Base-by-base conservation (phyloP, 306 rosid genomes). In the Senna siamea region DNA sequence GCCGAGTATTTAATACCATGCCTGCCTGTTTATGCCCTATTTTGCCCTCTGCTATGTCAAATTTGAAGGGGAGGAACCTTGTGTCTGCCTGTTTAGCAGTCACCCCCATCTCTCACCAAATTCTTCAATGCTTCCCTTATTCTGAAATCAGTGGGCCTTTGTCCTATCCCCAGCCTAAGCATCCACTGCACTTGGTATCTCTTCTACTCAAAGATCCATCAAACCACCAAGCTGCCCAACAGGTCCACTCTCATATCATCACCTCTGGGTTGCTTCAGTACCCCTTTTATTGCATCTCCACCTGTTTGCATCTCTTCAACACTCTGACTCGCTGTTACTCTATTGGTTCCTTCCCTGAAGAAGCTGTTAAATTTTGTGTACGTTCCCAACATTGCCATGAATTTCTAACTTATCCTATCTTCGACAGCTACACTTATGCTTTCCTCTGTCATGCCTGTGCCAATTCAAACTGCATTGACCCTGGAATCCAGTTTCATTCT, bases 391-490 rank as follows among this genome's bases (percentile, higher is more conserved):
- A 66, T 22, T 38, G 26, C 53, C 63, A 56, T 18, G 4, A 78
- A 38, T 73, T 73, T 58, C 63, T 72, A 17, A 72, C 58, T 11
- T 67, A 75, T 35, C 55, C 67, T 68, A 76, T 52, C 12, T 85
- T 83, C 64, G 89, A 87, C 66, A 78, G 88, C 77, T 87, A 85
- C 85, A 70, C 91, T 35, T 86, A 78, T 58, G 78, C 88, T 15
- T 87, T 85, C 75, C 85, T 91, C 18, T 78, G 76, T 50, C 85
- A 89, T 18, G 71, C 92, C 23, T 91, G 88, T 67, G 86, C 85
- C 26, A 77, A 74, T 46, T 74, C 69, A 6, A 26, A 38, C 34
- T 41, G 43, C 17, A 13, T 67, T 52, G 47, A 7, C 12, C 69
- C 72, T 1, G 93, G 90, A 2, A 22, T 74, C 76, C 97, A 88